A percentile compares a stretch with the other conserved stretches of the same genome.
phyloP scores from a whole-genome alignment of 148 eudicot species.

The Cornus kousa region DNA sequence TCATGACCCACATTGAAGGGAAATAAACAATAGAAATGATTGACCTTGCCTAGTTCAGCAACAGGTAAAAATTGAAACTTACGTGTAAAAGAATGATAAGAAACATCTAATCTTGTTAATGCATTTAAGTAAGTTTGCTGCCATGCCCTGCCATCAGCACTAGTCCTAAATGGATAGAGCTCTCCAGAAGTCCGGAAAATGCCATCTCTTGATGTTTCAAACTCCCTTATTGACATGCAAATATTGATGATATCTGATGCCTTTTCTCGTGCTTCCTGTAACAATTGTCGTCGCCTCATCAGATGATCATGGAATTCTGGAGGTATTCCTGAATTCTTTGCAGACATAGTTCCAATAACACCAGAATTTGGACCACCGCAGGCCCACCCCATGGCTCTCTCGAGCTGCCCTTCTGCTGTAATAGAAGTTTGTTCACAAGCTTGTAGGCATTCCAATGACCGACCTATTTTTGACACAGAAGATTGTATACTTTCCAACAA shows the following conservation, averaged over 20 bases:
- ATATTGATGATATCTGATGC: constrained; percentile 69
- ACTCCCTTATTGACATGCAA: constrained; percentile 73
- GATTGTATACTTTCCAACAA: constrained; percentile 72
- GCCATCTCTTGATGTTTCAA: constrained; percentile 97
- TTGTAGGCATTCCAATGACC: constrained; percentile 68
- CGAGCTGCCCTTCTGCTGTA: constrained; percentile 93
- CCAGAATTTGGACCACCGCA: constrained; percentile 81
- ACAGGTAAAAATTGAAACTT: constrained; percentile 29
- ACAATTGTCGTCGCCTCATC: constrained; percentile 59
- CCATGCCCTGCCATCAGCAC: constrained; percentile 76
- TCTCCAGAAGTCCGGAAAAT: constrained; percentile 57
- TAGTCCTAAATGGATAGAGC: constrained; percentile 45
- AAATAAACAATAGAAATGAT: neutral
- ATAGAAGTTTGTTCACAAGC: constrained; percentile 80
- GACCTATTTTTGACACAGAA: constrained; percentile 62
- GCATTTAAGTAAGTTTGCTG: constrained; percentile 80
- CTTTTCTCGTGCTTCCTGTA: constrained; percentile 70
- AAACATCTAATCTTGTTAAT: constrained; percentile 68
- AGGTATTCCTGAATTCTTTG: constrained; percentile 72
- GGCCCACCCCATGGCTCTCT: constrained; percentile 99
- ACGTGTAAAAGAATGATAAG: constrained; percentile 82
- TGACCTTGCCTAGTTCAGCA: neutral
- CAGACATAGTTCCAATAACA: constrained; percentile 37
- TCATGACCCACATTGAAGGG: neutral
- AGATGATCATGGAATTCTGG: constrained; percentile 89